Base-by-base conservation (phyloP, 2,329 filamentous ascomycete species). In the Aspergillus candidus region DNA sequence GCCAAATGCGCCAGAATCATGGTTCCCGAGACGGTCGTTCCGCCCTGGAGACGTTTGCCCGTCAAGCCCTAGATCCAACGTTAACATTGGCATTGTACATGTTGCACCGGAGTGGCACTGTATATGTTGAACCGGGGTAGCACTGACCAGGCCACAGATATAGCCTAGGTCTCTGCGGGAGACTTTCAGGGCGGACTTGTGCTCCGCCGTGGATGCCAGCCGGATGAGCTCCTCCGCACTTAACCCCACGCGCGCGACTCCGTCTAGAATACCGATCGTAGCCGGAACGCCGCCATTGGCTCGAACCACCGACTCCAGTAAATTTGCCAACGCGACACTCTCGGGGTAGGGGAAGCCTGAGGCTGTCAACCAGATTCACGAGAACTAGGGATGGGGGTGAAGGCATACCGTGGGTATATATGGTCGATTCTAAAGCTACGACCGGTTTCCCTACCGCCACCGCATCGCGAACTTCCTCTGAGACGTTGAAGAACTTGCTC, bases 401-500 rank as follows among this genome's bases (percentile, higher is more conserved):
- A 32, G 22, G 43, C 57, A 41, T 66, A 74, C 89, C 90, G 69
- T 98, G 93, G 1, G 93, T 98, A 68, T 98, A 97, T 56, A 98
- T 97, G 4, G 93, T 95, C 2, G 88, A 89, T 68, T 98, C 93
- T 4, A 98, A 76, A 12, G 91, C 93, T 10, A 98, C 90, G 4
- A 98, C 83, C 1, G 93, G 91, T 57, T 81, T 83, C 44, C 83
- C 82, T 11, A 80, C 78, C 34, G 79, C 74, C 38, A 96, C 66
- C 32, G 90, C 91, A 61, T 88, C 81, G 41, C 76, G 73, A 11
- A 98, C 84, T 67, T 97, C 91, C 40, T 91, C 84, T 1, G 88
- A 90, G 34, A 95, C 74, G 41, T 75, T 77, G 44, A 94, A 76
- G 48, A 88, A 67, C 60, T 67, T 66, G 67, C 57, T 68, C 44